These are phyloP conservation scores for Trichoderma parareesei DNA, from an alignment of 495 filamentous ascomycete species.

Conservation along the genomic window DNA sequence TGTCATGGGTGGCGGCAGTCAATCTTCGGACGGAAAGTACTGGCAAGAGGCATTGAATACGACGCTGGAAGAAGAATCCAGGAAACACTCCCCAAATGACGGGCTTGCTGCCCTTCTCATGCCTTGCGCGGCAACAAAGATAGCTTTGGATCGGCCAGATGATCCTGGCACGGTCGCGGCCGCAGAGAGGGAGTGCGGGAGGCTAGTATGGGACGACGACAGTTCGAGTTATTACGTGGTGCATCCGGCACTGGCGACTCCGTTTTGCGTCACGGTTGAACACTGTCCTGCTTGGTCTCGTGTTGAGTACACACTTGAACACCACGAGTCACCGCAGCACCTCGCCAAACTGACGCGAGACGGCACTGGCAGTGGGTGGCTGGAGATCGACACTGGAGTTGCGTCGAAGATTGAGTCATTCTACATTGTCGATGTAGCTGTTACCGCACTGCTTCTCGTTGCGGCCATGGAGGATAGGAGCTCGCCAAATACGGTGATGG, in stretches of 20 bases:
- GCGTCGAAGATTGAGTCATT: conserved; percentile 48
- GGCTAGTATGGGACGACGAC: conserved; percentile 60
- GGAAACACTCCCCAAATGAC: conserved; percentile 53
- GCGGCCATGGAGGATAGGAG: conserved; percentile 52
- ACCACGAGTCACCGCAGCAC: conserved; percentile 46
- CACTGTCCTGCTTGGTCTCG: conserved; percentile 44
- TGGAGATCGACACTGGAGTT: conserved; percentile 45
- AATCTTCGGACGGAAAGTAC: conserved; percentile 26
- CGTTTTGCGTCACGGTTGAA: conserved; percentile 46
- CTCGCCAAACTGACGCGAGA: conserved; percentile 43
- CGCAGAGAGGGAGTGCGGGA: conserved; percentile 63
- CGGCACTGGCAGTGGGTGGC: conserved; percentile 41
- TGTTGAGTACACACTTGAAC: conserved; percentile 55
- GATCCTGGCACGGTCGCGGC: conserved; percentile 52
- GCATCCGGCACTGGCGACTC: conserved; percentile 57
- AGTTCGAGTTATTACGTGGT: conserved; percentile 58
- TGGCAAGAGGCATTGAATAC: conserved; percentile 52
- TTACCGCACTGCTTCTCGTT: conserved; percentile 61
- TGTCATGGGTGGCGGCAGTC: conserved; percentile 25
- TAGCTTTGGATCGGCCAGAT: conserved; percentile 59
- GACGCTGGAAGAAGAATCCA: conserved; percentile 48
- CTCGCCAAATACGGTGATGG: conserved; percentile 21
- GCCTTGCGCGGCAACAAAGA: conserved; percentile 59
- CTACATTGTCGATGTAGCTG: conserved; percentile 67
- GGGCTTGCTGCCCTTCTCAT: conserved; percentile 68